Conservation (phyloP, 2,329 filamentous ascomycete species). For the Aaosphaeria arxii region DNA sequence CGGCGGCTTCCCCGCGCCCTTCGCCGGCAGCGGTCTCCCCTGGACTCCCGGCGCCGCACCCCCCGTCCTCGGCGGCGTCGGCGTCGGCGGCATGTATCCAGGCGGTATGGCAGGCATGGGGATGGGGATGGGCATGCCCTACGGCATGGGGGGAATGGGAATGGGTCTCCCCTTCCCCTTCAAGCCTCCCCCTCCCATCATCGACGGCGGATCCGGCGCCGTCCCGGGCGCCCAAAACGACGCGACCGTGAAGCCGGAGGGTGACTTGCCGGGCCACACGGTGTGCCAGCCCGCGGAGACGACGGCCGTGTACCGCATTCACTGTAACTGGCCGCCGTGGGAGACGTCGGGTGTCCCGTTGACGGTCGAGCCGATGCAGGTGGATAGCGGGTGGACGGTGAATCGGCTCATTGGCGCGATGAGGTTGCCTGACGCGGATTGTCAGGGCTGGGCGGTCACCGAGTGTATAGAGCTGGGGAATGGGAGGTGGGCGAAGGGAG, state of each 20-base stretch:
- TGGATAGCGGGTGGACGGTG: constrained; percentile 17
- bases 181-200: constrained; percentile 1
- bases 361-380: constrained; percentile 21
- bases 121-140: not conserved
- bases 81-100: not conserved
- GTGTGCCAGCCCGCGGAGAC: constrained; percentile 22
- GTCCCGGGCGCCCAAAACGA: constrained; percentile 1
- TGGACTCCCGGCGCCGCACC: constrained; percentile 2
- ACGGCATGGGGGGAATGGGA: constrained; percentile 1
- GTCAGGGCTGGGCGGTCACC: constrained; percentile 25
- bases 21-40: constrained; percentile 1
- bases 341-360: constrained; percentile 21
- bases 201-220: not conserved
- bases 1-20: constrained; percentile 2
- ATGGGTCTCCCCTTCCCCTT: not conserved
- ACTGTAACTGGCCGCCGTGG: constrained; percentile 28
- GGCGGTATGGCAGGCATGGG: not conserved
- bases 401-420: constrained; percentile 28
- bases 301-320: constrained; percentile 24
- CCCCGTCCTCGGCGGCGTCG: not conserved
- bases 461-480: constrained; percentile 34
- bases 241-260: constrained; percentile 5
- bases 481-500: constrained; percentile 33
- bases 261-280: constrained; percentile 19
- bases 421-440: constrained; percentile 21